Base-by-base conservation (phyloP, 805 yeast species). In the Kuraishia cidri region DNA sequence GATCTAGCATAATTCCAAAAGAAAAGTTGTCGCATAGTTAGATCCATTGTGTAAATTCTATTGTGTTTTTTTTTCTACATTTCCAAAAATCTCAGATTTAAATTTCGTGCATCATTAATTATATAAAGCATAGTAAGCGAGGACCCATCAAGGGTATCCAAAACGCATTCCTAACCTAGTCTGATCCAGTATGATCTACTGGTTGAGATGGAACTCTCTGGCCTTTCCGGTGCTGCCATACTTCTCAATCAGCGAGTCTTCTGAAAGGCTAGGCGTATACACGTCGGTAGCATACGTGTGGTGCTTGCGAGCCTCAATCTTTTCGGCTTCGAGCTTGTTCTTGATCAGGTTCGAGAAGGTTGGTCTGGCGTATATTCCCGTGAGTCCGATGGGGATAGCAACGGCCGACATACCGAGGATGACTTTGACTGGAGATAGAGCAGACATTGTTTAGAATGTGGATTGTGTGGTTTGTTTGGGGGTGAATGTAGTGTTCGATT, bases 261-360 rank as follows among this genome's bases (percentile, higher is more conserved):
- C 48, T 2, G 33, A 27, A 34, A 17, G 22, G 31, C 41, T 43
- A 4, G 46, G 45, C 12, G 29, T 28, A 29, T 50, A 52, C 30
- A 29, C 38, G 30, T 55, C 60, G 12, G 48, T 37, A 32, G 42
- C 42, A 33, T 35, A 54, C 12, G 41, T 30, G 25, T 56, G 57
- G n/a, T 32, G 26, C 38, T 45, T 50, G 33, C 39, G 36, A 13
- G 47, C 45, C 36, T 55, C 58, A 30, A 47, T 35, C 36, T 40
- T 43, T 38, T 56, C 58, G 38, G 53, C 60, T 22, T 50, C 48
- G 17, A 56, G 38, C 32, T 54, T 53, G 15, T 46, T 46, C 32
- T 52, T 42, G 39, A 56, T 54, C 5, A 59, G 56, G 32, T 56
- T 56, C 6, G 60, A 55, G 38, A 54, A 56, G 2, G 56, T 47